Evolutionary conservation across 441 rosid species (phyloP).

Genomic region (Euphorbia corollata): DNA sequence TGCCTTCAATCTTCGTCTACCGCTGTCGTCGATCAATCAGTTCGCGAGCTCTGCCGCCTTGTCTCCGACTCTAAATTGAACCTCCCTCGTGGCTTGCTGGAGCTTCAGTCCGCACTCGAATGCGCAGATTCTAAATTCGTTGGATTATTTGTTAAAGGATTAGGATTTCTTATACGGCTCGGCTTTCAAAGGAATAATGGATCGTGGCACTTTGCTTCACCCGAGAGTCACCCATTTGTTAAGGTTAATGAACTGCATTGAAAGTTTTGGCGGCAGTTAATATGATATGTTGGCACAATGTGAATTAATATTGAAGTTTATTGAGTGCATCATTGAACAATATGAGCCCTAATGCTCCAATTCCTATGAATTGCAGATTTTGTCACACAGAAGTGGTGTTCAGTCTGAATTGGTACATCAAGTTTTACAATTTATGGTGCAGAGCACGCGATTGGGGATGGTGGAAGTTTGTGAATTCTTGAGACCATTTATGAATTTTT

Average conservation of each 20-base stretch:
- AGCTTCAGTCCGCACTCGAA: slow-evolving; percentile 80
- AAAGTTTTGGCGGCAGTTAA: background rate
- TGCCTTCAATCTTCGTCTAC: slow-evolving; percentile 60
- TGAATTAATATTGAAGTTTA: background rate
- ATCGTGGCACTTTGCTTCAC: slow-evolving; percentile 40
- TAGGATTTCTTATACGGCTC: slow-evolving; percentile 53
- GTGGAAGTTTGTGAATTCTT: slow-evolving; percentile 63
- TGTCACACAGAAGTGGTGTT: slow-evolving; percentile 52
- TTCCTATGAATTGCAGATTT: slow-evolving; percentile 45
- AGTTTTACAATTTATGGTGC: slow-evolving; percentile 55
- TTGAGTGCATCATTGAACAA: slow-evolving; percentile 4
- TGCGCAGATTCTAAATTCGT: slow-evolving; percentile 53
- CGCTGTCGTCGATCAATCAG: slow-evolving; percentile 74
- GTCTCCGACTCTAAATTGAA: slow-evolving; percentile 51
- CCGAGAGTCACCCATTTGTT: slow-evolving; percentile 69
- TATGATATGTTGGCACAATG: background rate
- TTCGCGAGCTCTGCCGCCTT: slow-evolving; percentile 74
- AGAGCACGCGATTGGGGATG: slow-evolving; percentile 44
- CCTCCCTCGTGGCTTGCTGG: slow-evolving; percentile 48
- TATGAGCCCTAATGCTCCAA: slow-evolving; percentile 12
- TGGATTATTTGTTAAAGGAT: slow-evolving; percentile 51
- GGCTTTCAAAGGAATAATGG: slow-evolving; percentile 46
- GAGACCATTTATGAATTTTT: slow-evolving; percentile 58
- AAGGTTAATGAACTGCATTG: slow-evolving; percentile 37
- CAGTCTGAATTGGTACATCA: slow-evolving; percentile 62